A percentile compares a stretch with the other conserved stretches of the same genome.
Conservation (phyloP, 2,329 filamentous ascomycete genomes). For the Beauveria sp. region DNA sequence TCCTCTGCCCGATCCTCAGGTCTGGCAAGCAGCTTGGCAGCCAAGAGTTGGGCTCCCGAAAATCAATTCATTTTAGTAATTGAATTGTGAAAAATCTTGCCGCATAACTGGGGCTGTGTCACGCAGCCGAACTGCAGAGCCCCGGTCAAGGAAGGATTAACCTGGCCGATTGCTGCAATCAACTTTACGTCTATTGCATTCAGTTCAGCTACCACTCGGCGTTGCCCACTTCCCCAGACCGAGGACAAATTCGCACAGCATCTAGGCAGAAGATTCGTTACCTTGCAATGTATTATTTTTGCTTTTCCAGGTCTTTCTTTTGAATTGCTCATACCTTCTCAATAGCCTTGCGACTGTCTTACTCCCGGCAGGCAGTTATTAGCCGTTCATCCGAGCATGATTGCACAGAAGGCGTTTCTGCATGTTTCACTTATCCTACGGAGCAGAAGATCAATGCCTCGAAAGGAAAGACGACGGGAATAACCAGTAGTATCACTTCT, state of each 20-base stretch:
- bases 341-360: not conserved
- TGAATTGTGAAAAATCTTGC: not conserved
- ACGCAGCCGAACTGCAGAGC: not conserved
- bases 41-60: not conserved
- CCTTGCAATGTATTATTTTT: not conserved
- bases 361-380: not conserved
- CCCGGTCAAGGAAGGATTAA: not conserved
- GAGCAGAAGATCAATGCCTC: not conserved
- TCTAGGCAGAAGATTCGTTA: no score
- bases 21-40: not conserved
- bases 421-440: not conserved
- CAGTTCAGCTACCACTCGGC: not conserved
- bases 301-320: no score
- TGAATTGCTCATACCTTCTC: not conserved
- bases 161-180: not conserved
- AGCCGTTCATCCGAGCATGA: conserved; percentile 3
- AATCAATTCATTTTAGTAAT: not conserved
- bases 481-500: not conserved
- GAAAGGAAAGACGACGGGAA: not conserved
- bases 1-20: no score
- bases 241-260: not conserved
- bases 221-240: not conserved
- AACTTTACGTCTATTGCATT: not conserved
- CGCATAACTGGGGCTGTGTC: not conserved
- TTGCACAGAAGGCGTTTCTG: not conserved